Evolutionary conservation across 345 rosid species (phyloP).

Genomic region (Gossypium stocksii): DNA sequence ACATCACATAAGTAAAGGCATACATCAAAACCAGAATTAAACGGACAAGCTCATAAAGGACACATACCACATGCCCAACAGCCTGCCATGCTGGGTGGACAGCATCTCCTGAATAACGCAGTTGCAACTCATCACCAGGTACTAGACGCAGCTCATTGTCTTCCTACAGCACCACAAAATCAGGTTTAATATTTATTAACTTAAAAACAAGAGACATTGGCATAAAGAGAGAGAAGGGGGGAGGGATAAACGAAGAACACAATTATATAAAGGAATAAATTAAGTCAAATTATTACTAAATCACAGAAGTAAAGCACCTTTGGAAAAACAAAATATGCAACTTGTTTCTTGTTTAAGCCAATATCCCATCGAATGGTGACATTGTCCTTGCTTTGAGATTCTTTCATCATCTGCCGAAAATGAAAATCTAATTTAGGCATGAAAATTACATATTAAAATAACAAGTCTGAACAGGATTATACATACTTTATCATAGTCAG

Average conservation of each 20-base stretch:
- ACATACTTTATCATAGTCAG: conserved; percentile 94
- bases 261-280: not conserved
- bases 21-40: not conserved
- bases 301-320: conserved; percentile 50
- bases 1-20: not conserved
- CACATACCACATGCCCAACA: conserved; percentile 96
- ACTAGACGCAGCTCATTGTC: conserved; percentile 96
- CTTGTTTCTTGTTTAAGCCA: conserved; percentile 94
- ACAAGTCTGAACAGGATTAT: not conserved
- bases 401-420: conserved; percentile 90
- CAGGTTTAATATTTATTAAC: not conserved
- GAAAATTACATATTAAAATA: not conserved
- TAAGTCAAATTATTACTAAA: not conserved
- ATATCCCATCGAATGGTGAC: conserved; percentile 95
- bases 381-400: conserved; percentile 98
- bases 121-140: conserved; percentile 93
- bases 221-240: not conserved
- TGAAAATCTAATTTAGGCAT: conserved; percentile 18
- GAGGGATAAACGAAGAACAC: not conserved
- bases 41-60: conserved; percentile 18
- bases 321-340: conserved; percentile 93
- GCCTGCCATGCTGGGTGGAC: conserved; percentile 98
- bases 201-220: not conserved
- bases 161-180: conserved; percentile 47
- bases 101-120: conserved; percentile 96